Evolutionary conservation across 1,139 yeast species (phyloP).

Genomic region (Yamadazyma pseudoaaseri): DNA sequence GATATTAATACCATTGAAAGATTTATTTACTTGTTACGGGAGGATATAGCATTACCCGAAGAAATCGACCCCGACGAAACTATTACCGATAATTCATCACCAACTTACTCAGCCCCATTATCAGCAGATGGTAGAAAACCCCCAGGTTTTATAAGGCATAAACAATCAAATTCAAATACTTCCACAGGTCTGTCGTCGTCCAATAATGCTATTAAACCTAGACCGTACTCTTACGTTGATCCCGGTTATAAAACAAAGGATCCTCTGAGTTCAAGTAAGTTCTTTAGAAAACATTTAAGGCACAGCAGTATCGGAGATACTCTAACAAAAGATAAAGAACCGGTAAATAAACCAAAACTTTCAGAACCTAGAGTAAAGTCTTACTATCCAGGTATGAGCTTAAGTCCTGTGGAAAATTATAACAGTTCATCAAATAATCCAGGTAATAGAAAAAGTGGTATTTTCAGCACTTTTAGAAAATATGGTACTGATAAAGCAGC

Average conservation of each 20-base stretch:
- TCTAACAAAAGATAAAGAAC: constrained; percentile 7
- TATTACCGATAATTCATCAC: constrained; percentile 14
- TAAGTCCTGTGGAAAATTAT: constrained; percentile 16
- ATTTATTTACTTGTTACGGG: constrained; percentile 40
- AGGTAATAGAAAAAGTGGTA: constrained; percentile 30
- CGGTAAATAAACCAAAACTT: constrained; percentile 1
- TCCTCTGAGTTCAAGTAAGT: constrained; percentile 40
- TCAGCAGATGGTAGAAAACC: constrained; percentile 26
- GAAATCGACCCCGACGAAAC: constrained; percentile 17
- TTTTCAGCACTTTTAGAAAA: constrained; percentile 42
- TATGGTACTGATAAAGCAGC: constrained; percentile 45
- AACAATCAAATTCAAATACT: constrained; percentile 21
- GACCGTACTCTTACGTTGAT: constrained; percentile 61
- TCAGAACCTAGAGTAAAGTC: constrained; percentile 11
- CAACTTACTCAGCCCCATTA: constrained; percentile 12
- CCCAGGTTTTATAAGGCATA: constrained; percentile 26
- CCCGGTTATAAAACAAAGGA: constrained; percentile 25
- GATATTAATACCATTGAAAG: constrained; percentile 53
- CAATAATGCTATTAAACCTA: constrained; percentile 23
- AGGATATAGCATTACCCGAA: constrained; percentile 24
- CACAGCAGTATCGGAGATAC: constrained; percentile 16
- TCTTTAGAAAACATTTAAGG: constrained; percentile 52
- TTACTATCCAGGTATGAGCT: constrained; percentile 16
- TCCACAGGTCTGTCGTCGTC: constrained; percentile 18
- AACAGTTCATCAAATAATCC: constrained; percentile 1